Evolutionary conservation across 371 early-diverging fungal species (phyloP), one percentile per base, ranked within the genome.

Genomic region (Mucor velutinosus): DNA sequence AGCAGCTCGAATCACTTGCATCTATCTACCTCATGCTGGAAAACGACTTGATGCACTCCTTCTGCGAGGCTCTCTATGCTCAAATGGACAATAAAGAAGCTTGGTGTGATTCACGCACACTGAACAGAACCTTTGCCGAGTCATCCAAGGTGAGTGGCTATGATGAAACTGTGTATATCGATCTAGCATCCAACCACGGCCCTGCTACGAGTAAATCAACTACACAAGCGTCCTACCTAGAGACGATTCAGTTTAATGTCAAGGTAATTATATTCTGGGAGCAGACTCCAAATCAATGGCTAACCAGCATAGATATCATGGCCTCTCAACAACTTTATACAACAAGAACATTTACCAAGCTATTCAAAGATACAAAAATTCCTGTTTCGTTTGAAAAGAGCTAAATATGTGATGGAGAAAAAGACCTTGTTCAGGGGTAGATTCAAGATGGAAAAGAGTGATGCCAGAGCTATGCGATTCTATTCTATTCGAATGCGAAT

Each of bases 251-350:
- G 17, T 74, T 82, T 27, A 73, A 78, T 45, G 76, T 79, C 45
- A 61, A 70, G 65, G 82, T 82, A 71, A 23, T 0, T 66, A 64
- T 21, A 27, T 12, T 15, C 14, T 25, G 30, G 30, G 27, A 14
- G 23, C 25, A 47, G 1, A 8, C 7, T n/a, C 8, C 0, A 7
- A 17, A 17, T 51, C 51, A 23, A 14, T 23, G 12, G 10, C 23
- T 51, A 11, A 25, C 4, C 3, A 0, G 12, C 4, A 1, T 58
- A 84, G 85, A 66, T 81, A 41, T 78, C 85, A 10, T 83, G 82
- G 80, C 83, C 85, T 7, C 64, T 85, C 23, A 79, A 81, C 27
- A 80, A 80, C 47, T 82, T 82, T 63, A 78, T 85, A 19, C 71
- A 64, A 21, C 37, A 55, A 32, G 58, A 70, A 7, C 68, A 45